Percentiles rank a stretch among this genome's conserved stretches.
Evolutionary conservation across 1,139 yeast species (phyloP).

Genomic region (Yamadazyma jaroonii): DNA sequence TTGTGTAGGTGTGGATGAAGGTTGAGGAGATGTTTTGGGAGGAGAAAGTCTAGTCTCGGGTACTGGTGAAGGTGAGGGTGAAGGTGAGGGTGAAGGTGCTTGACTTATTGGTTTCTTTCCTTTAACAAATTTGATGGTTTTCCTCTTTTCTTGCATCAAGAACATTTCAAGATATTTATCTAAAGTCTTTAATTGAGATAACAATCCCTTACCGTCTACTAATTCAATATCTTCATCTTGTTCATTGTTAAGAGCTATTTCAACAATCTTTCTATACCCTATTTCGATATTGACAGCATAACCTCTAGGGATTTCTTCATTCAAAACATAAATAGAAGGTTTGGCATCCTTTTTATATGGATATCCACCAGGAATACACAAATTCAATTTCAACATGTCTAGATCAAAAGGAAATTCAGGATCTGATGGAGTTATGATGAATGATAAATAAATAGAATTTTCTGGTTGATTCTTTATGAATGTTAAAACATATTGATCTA

Average conservation of each 20-base stretch:
- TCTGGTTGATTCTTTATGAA: slow-evolving; percentile 17
- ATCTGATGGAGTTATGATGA: slow-evolving; percentile 54
- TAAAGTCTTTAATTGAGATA: slow-evolving; percentile 53
- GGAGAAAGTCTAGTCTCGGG: background rate
- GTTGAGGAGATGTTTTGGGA: background rate
- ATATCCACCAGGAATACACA: slow-evolving; percentile 55
- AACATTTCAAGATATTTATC: slow-evolving; percentile 59
- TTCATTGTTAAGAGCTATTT: slow-evolving; percentile 25
- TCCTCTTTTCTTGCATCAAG: slow-evolving; percentile 56
- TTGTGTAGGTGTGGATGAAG: background rate
- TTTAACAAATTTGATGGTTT: slow-evolving; percentile 33
- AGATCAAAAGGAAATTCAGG: slow-evolving; percentile 75
- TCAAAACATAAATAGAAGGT: slow-evolving; percentile 53
- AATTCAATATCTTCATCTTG: slow-evolving; percentile 29
- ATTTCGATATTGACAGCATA: slow-evolving; percentile 62
- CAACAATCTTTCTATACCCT: slow-evolving; percentile 56
- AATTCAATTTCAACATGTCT: slow-evolving; percentile 45
- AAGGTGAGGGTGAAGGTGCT: slow-evolving; percentile 5
- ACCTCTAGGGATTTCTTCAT: slow-evolving; percentile 72
- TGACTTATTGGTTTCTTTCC: slow-evolving; percentile 10
- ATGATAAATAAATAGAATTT: slow-evolving; percentile 30
- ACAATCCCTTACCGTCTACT: slow-evolving; percentile 47
- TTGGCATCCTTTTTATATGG: slow-evolving; percentile 37
- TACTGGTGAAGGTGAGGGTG: background rate
- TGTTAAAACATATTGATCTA: slow-evolving; percentile 17